Evolutionary conservation across 495 filamentous ascomycete genomes (phyloP).

Genomic region (Neurospora sp.): DNA sequence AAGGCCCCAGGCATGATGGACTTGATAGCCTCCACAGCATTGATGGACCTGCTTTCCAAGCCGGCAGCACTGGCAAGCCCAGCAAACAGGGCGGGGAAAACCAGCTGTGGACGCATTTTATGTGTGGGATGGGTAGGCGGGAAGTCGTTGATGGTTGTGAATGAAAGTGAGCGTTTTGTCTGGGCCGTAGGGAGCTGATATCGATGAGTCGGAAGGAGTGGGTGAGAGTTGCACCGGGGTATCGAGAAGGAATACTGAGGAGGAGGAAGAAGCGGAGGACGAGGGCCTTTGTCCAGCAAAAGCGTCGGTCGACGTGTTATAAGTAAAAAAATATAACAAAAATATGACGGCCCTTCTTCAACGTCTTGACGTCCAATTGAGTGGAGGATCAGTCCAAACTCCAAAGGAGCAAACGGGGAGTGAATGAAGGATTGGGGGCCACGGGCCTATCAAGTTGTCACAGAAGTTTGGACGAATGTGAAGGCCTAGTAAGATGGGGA

Average conservation of each 20-base stretch:
- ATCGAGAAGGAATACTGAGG: not conserved
- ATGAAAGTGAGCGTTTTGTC: not conserved
- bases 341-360: not conserved
- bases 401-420: not conserved
- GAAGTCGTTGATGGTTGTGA: not conserved
- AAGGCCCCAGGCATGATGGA: conserved; percentile 40
- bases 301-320: not conserved
- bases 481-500: not conserved
- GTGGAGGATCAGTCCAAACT: not conserved
- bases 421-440: not conserved
- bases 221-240: not conserved
- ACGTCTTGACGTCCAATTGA: not conserved
- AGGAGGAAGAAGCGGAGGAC: not conserved
- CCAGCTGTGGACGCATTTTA: not conserved
- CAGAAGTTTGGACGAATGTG: not conserved
- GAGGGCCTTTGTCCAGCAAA: not conserved
- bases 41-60: not conserved
- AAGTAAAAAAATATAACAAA: not conserved
- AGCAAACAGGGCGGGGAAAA: not conserved
- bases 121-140: not conserved
- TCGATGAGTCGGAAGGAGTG: not conserved
- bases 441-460: not conserved
- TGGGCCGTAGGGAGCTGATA: not conserved
- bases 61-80: not conserved
- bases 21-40: conserved; percentile 33